Evolutionary conservation across 805 yeast genomes (phyloP).

Genomic region (Kuraishia capsulata): DNA sequence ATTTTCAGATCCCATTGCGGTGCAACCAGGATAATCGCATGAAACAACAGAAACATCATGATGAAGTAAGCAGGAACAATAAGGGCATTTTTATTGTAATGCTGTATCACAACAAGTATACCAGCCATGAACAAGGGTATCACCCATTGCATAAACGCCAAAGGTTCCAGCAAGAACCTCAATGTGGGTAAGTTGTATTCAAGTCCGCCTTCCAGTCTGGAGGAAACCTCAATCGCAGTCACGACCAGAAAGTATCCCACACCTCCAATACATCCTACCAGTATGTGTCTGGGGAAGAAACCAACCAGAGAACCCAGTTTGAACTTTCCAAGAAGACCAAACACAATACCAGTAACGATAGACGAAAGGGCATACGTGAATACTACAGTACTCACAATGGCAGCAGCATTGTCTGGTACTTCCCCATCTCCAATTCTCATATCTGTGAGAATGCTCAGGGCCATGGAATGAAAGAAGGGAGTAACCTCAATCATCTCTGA

Average conservation of each 20-base stretch:
- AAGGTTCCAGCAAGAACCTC: constrained; percentile 29
- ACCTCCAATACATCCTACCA: constrained; percentile 97
- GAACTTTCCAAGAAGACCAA: constrained; percentile 68
- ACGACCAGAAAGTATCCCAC: constrained; percentile 88
- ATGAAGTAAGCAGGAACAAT: constrained; percentile 79
- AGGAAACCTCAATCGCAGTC: constrained; percentile 89
- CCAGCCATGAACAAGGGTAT: constrained; percentile 60
- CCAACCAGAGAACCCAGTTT: constrained; percentile 82
- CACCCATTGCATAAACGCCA: constrained; percentile 53
- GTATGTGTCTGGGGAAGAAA: constrained; percentile 91
- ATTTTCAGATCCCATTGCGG: constrained; percentile 55
- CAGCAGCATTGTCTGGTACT: constrained; percentile 29
- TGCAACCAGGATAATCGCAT: constrained; percentile 50
- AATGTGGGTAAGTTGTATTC: constrained; percentile 55
- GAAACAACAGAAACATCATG: constrained; percentile 59
- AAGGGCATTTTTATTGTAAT: constrained; percentile 48
- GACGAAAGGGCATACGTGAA: constrained; percentile 79
- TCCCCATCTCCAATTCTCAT: constrained; percentile 31
- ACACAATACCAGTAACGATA: constrained; percentile 77
- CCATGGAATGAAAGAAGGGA: constrained; percentile 96
- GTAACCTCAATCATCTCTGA: constrained; percentile 99
- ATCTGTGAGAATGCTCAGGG: constrained; percentile 50
- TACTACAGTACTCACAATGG: constrained; percentile 75
- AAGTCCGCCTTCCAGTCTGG: constrained; percentile 68
- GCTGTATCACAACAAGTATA: constrained; percentile 53